Conservation (phyloP, 805 yeast species). For the Pichia deserticola region DNA sequence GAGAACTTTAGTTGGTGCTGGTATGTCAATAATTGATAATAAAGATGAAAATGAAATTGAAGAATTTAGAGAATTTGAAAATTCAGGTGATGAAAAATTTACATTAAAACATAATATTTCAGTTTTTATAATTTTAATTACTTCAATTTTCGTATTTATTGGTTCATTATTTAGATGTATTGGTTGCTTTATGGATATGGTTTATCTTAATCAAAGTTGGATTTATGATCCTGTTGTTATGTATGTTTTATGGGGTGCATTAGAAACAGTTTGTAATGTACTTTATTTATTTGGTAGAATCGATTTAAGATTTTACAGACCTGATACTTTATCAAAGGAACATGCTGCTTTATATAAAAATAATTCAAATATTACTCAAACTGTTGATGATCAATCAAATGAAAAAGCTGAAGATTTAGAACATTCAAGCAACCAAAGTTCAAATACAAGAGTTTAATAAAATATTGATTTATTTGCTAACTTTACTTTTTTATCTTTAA, state of each 20-base stretch:
- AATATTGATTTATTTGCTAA: too few relatives aligned
- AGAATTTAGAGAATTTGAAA: constrained; percentile 19
- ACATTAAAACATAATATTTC: constrained; percentile 44
- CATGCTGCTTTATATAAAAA: not conserved
- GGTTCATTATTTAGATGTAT: constrained; percentile 47
- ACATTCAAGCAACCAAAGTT: not conserved
- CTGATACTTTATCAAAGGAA: constrained; percentile 35
- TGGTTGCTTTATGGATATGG: constrained; percentile 33
- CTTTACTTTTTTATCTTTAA: not conserved
- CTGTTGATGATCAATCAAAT: not conserved
- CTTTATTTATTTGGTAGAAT: constrained; percentile 57
- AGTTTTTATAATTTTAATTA: constrained; percentile 35
- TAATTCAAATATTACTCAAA: not conserved
- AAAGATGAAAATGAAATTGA: constrained; percentile 8
- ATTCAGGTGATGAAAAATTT: constrained; percentile 18
- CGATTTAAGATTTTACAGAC: constrained; percentile 74
- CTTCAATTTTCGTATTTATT: constrained; percentile 43
- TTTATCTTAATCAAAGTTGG: constrained; percentile 32
- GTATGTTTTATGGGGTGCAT: constrained; percentile 63
- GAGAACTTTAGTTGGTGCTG: constrained; percentile 26
- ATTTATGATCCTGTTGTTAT: constrained; percentile 48
- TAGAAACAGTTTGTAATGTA: constrained; percentile 52
- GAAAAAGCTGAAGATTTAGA: constrained; percentile 5
- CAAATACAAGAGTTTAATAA: constrained; percentile 8
- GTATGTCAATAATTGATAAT: constrained; percentile 7